These are phyloP conservation scores for Dissophora globulifera DNA, from an alignment of 192 early-diverging fungal species.

Conservation along the genomic window DNA sequence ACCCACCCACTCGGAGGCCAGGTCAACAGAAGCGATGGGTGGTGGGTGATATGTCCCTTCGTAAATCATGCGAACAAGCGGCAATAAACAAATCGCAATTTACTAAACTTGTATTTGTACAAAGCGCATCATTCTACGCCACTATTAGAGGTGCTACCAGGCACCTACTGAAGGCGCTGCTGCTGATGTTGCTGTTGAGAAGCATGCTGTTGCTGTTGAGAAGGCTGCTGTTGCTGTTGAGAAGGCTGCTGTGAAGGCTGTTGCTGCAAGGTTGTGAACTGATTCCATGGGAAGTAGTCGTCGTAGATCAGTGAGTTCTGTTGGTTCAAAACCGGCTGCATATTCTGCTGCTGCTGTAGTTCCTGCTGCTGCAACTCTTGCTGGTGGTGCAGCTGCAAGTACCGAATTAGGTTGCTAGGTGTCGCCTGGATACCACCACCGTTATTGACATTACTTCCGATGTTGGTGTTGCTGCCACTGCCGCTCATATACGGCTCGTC, in stretches of 20 bases:
- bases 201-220: constrained; percentile 7
- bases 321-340: constrained; percentile 37
- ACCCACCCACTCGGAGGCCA: too few relatives aligned
- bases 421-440: constrained; percentile 17
- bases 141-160: too few relatives aligned
- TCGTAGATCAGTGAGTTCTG: constrained; percentile 48
- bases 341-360: constrained; percentile 38
- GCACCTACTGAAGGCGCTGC: constrained; percentile 4
- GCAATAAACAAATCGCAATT: too few relatives aligned
- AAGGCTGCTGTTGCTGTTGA: constrained; percentile 6
- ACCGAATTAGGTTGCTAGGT: constrained; percentile 43
- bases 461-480: not conserved
- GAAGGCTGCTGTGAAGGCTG: constrained; percentile 12
- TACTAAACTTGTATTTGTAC: too few relatives aligned
- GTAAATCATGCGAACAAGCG: too few relatives aligned
- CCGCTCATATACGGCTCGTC: constrained; percentile 14
- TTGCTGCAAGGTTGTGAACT: constrained; percentile 15
- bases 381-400: constrained; percentile 45
- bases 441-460: not conserved
- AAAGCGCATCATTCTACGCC: too few relatives aligned
- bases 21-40: too few relatives aligned
- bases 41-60: too few relatives aligned
- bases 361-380: constrained; percentile 43
- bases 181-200: not conserved
- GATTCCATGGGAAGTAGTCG: constrained; percentile 40